Evolutionary conservation across 2,329 filamentous ascomycete genomes (phyloP), one percentile per base, ranked within the genome.

Genomic region (Fusarium praegraminearum): DNA sequence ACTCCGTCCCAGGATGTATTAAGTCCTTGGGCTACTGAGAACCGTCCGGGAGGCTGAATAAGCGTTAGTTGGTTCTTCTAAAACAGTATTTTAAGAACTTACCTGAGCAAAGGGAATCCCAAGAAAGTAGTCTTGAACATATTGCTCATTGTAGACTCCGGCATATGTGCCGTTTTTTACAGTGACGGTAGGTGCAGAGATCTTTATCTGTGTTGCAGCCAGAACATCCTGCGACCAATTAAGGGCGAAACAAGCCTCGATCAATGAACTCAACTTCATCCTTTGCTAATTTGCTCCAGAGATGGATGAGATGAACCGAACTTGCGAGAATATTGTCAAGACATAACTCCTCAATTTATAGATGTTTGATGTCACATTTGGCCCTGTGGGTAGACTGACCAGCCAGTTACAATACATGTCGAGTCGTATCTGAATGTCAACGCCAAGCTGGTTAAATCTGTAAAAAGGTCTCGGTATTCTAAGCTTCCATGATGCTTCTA

Each of bases 1-100:
- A 72, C 64, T 9, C 75, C 82, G 5, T 77, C 65, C 82, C 83
- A 87, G 2, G 79, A 78, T 22, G 75, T 73, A 65, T 88, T 83
- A 28, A 89, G 73, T 1, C 83, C 75, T 62, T 84, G 51, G 0
- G 71, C 60, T 3, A 69, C 16, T 3, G 66, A 43, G 22, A 75
- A 75, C 10, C 73, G 57, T 18, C 57, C 51, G 3, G 73, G 65
- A 5, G 59, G 47, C 72, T 74, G 38, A 12, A 18, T 0, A 20
- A 12, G 12, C 8, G 22, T 73, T 18, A 74, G 50, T 7, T 22
- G 18, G 15, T 13, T 9, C n/a, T 22, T 2, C 6, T 5, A 16
- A 4, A 7, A 18, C 11, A 15, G 7, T 9, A 3, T 16, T 6
- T 1, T 15, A 1, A 2, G 22, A 20, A 13, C 32, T 15, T 16